Evolutionary conservation across 148 eudicot genomes (phyloP), one percentile per base, ranked within the genome.

Genomic region (Simmondsia chinensis): DNA sequence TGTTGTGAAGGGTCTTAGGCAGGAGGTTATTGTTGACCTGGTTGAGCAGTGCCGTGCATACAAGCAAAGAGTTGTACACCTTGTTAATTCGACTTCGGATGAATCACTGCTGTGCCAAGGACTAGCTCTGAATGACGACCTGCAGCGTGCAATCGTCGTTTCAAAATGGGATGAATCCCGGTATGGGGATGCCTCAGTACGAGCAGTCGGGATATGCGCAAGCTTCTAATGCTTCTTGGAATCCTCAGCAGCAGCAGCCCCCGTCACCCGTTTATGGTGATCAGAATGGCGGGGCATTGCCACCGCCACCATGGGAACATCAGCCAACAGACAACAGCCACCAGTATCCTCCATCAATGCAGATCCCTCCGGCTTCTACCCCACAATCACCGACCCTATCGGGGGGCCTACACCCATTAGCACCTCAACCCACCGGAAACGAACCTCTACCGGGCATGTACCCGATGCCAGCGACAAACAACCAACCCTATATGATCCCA

Each of bases 31-130:
- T 53, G 77, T 74, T 48, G 97, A 91, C 72, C 75, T 91, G 72
- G 97, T 91, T 43, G 88, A 70, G 28, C 97, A 91, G 56, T 91
- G 97, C 54, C 95, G 95, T 32, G 66, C 82, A 2, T 85, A 73
- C 77, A 91, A 91, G 71, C 85, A 70, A 60, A 82, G 97, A 76
- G 85, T 84, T 41, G 86, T 91, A 51, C 95, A 82, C 78, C 84
- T 91, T 53, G 95, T 85, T 26, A 91, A 91, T 71, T 91, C 97
- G 20, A 91, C 97, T 54, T 60, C 95, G 97, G 97, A 91, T 72
- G 97, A 91, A 52, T 79, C 88, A 15, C 51, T 91, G 28, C 73
- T 91, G 49, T 66, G 94, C 73, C 97, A 85, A 79, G 97, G 97
- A 28, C 66, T 91, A 23, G 74, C 93, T 41, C 54, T 91, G 48